These are phyloP conservation scores for Stramenopiles sp. DNA, from an alignment of 352 stramenopile genomes.

Conservation along the genomic window DNA sequence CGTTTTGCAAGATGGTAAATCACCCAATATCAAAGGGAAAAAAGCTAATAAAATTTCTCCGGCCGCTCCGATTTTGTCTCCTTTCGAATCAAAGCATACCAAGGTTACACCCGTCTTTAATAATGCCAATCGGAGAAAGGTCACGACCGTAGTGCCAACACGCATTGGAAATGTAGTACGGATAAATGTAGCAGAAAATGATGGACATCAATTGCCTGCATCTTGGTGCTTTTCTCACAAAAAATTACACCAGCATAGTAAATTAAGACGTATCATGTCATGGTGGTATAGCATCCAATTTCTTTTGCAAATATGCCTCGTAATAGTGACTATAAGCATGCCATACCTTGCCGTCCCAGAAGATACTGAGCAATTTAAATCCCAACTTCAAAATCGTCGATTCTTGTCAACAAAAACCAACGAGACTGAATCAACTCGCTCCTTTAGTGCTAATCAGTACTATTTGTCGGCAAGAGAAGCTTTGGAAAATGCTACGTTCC, in stretches of 20 bases:
- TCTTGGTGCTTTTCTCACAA: neutral
- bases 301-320: neutral
- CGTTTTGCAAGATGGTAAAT: too few relatives aligned
- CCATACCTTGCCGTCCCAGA: neutral
- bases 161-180: neutral
- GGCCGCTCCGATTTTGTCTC: neutral
- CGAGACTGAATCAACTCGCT: neutral
- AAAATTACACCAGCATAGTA: neutral
- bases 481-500: neutral
- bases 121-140: neutral
- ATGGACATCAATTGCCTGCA: neutral
- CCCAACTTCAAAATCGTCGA: neutral
- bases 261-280: neutral
- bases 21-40: too few relatives aligned
- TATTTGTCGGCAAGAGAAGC: neutral
- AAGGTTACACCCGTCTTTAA: neutral
- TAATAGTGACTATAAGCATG: neutral
- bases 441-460: neutral
- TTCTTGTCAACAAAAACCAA: neutral
- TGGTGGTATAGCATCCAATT: neutral
- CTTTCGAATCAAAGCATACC: neutral
- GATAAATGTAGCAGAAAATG: neutral
- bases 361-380: neutral
- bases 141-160: neutral
- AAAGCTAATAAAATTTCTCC: neutral